Conservation (phyloP, 2,329 filamentous ascomycete species). For the Fusarium sp. region DNA sequence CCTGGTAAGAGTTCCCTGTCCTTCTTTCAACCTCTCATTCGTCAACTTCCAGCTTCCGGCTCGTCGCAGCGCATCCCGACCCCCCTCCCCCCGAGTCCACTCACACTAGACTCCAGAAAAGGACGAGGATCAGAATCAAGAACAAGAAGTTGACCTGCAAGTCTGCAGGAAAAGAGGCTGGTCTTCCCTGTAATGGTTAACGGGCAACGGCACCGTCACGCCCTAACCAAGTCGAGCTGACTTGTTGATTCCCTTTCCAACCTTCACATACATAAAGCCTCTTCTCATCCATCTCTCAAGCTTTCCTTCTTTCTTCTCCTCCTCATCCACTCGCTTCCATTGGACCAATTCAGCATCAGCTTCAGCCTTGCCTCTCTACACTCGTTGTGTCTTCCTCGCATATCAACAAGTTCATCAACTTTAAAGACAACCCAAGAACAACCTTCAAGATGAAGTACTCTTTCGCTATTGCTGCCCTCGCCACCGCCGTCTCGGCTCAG, state of each 20-base stretch:
- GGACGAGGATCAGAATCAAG: constrained; percentile 14
- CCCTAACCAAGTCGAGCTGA: background rate
- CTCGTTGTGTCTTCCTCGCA: constrained; percentile 41
- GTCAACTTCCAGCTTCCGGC: constrained; percentile 11
- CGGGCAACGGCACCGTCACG: constrained; percentile 3
- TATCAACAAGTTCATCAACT: constrained; percentile 6
- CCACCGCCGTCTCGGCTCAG: constrained; percentile 49
- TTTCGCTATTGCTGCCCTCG: constrained; percentile 47
- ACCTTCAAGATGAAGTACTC: constrained; percentile 52
- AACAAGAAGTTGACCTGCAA: constrained; percentile 17
- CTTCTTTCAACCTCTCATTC: constrained; percentile 24
- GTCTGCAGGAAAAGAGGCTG: constrained; percentile 14
- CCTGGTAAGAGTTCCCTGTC: constrained; percentile 8
- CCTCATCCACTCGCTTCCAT: constrained; percentile 46
- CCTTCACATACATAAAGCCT: constrained; percentile 46
- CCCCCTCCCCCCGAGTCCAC: constrained; percentile 10
- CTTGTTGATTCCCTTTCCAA: background rate
- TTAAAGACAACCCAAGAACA: constrained; percentile 1
- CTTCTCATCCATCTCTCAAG: constrained; percentile 21
- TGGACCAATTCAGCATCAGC: constrained; percentile 27
- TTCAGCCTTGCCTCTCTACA: constrained; percentile 30
- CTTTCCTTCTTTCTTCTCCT: constrained; percentile 25
- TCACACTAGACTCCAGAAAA: background rate
- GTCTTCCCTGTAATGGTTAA: constrained; percentile 14
- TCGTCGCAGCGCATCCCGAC: constrained; percentile 35